phyloP scores from a whole-genome alignment of 352 stramenopile genomes.

The Phytophthora vignae region DNA sequence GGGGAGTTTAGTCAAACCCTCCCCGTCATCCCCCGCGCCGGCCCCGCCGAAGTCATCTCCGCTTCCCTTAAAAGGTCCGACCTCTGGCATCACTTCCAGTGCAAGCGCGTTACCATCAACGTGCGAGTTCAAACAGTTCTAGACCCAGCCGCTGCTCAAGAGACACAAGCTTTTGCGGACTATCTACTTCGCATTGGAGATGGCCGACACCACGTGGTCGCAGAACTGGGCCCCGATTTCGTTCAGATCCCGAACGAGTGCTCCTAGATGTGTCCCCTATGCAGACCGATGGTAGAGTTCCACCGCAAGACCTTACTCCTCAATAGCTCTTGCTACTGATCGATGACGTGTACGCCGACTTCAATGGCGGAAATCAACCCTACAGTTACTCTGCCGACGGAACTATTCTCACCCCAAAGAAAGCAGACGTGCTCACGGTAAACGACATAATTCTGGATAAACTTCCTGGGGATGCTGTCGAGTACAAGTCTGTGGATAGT shows the following conservation, averaged over 20 bases:
- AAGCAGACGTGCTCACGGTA: background rate
- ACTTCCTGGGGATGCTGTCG: background rate
- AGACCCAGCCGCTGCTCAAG: too few species aligned
- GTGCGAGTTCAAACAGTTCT: too few species aligned
- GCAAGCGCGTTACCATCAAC: background rate
- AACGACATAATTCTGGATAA: constrained; percentile 1
- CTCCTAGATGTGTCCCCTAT: background rate
- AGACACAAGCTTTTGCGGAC: too few species aligned
- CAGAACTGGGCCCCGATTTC: background rate
- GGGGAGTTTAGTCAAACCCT: constrained; percentile 11
- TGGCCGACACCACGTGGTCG: too few species aligned
- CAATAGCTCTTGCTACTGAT: background rate
- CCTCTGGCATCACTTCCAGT: constrained; percentile 3
- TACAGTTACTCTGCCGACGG: background rate
- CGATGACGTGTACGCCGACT: background rate
- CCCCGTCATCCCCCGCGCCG: constrained; percentile 1
- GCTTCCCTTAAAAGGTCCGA: background rate
- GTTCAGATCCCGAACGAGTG: constrained; percentile 8
- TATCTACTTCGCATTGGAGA: too few species aligned
- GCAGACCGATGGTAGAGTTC: too few species aligned
- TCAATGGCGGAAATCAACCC: background rate
- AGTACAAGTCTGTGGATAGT: constrained; percentile 1
- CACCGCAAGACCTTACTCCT: too few species aligned
- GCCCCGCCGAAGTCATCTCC: constrained; percentile 3
- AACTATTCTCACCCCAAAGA: background rate